These are phyloP conservation scores for Hypsizygus marmoreus DNA, from an alignment of 768 basidiomycete genomes.

Conservation along the genomic window DNA sequence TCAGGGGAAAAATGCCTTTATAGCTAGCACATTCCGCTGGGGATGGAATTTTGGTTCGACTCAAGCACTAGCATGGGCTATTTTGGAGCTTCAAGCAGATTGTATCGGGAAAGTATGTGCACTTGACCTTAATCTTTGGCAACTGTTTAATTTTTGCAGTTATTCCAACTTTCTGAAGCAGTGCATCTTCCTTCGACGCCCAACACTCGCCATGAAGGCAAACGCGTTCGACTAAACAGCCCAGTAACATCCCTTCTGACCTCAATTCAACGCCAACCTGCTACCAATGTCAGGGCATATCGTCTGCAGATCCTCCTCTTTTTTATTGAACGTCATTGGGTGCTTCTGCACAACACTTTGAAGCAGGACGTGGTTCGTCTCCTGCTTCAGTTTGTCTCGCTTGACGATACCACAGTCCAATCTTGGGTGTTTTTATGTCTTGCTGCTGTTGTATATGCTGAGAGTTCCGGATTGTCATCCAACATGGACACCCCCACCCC, in stretches of 20 bases:
- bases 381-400: conserved; percentile 61
- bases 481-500: neutral
- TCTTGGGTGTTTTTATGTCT: conserved; percentile 86
- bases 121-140: conserved; percentile 4
- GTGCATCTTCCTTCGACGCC: conserved; percentile 33
- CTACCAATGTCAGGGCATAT: conserved; percentile 39
- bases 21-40: conserved; percentile 65
- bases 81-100: conserved; percentile 80
- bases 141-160: conserved; percentile 36
- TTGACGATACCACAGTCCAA: conserved; percentile 67
- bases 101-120: conserved; percentile 63
- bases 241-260: conserved; percentile 59
- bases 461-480: conserved; percentile 25
- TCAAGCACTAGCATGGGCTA: conserved; percentile 79
- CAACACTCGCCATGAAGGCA: conserved; percentile 35
- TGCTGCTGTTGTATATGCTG: conserved; percentile 66
- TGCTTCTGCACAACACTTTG: conserved; percentile 54
- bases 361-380: conserved; percentile 56
- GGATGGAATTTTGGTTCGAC: conserved; percentile 70
- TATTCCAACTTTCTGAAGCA: conserved; percentile 66
- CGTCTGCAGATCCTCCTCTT: conserved; percentile 83
- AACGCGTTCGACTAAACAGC: conserved; percentile 57
- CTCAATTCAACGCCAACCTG: conserved; percentile 40
- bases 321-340: conserved; percentile 81
- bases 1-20: conserved; percentile 61